phyloP scores from a whole-genome alignment of 345 rosid species.

The Fremontodendron californicum region DNA sequence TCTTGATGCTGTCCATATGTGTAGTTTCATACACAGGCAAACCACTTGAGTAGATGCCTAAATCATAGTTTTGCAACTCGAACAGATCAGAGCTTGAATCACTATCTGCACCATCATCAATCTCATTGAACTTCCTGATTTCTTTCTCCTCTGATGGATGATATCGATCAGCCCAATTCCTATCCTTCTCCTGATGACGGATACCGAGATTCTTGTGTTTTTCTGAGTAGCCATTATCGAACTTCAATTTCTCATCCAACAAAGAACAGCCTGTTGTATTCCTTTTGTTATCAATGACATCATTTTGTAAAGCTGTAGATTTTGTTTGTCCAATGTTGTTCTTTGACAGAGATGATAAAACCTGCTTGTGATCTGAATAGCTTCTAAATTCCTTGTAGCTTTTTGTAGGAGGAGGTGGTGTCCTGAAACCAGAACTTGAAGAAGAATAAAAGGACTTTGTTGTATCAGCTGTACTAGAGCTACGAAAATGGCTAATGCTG shows the following conservation, averaged over 20 bases:
- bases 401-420: constrained; percentile 69
- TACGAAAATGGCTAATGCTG: constrained; percentile 81
- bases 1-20: constrained; percentile 62
- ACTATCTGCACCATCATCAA: constrained; percentile 72
- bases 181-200: constrained; percentile 27
- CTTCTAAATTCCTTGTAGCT: constrained; percentile 48
- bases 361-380: constrained; percentile 47
- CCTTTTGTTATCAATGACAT: constrained; percentile 16
- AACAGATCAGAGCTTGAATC: constrained; percentile 98
- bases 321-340: constrained; percentile 12
- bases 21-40: constrained; percentile 96
- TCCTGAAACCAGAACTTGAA: constrained; percentile 67
- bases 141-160: constrained; percentile 28
- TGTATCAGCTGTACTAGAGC: constrained; percentile 49
- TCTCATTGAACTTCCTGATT: constrained; percentile 31
- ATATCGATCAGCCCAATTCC: constrained; percentile 26
- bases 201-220: not conserved
- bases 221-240: constrained; percentile 20
- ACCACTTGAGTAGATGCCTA: constrained; percentile 56
- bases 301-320: constrained; percentile 19
- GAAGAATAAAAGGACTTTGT: constrained; percentile 59
- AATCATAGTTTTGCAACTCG: constrained; percentile 77
- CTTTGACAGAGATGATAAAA: constrained; percentile 23
- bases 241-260: constrained; percentile 39
- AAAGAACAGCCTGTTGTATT: constrained; percentile 25